phyloP scores from a whole-genome alignment of 768 basidiomycete species.

The Krasilnikovozyma curviuscula region DNA sequence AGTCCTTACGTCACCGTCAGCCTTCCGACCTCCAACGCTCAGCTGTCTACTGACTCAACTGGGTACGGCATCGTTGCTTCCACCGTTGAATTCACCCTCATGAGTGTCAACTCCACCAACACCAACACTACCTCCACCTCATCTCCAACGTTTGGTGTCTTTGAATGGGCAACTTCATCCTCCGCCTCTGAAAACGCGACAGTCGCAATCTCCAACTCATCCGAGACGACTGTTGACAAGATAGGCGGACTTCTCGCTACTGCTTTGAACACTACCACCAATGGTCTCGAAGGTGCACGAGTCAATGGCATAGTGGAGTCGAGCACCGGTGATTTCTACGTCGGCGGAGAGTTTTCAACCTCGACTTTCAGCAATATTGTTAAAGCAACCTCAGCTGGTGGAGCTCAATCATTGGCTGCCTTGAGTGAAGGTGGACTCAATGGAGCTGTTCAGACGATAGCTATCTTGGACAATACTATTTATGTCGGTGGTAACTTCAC shows the following conservation, averaged over 20 bases:
- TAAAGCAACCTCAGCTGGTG: slow-evolving; percentile 35
- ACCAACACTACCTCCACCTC: slow-evolving; percentile 12
- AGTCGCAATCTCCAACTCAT: slow-evolving; percentile 42
- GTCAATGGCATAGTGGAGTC: slow-evolving; percentile 34
- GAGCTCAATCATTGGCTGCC: slow-evolving; percentile 25
- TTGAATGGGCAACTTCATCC: slow-evolving; percentile 57
- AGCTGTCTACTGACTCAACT: slow-evolving; percentile 47
- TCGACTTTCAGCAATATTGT: slow-evolving; percentile 46
- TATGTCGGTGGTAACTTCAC: slow-evolving; percentile 79
- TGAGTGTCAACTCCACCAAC: slow-evolving; percentile 27
- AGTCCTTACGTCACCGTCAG: slow-evolving; percentile 49
- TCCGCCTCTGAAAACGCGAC: slow-evolving; percentile 38
- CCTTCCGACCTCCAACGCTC: slow-evolving; percentile 49
- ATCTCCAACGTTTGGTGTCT: slow-evolving; percentile 56
- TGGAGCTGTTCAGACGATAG: slow-evolving; percentile 50
- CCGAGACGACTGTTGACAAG: slow-evolving; percentile 36
- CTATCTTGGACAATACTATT: slow-evolving; percentile 35
- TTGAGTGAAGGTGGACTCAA: slow-evolving; percentile 55
- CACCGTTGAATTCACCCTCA: slow-evolving; percentile 57
- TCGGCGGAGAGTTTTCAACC: slow-evolving; percentile 59
- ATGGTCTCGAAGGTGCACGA: neutral
- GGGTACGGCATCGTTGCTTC: slow-evolving; percentile 69
- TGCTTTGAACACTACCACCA: neutral
- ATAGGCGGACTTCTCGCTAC: slow-evolving; percentile 11
- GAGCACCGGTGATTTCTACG: slow-evolving; percentile 41